Percentiles rank a stretch among this genome's conserved stretches.
Conservation (phyloP, 2,329 filamentous ascomycete species). For the Aaosphaeria arxii region DNA sequence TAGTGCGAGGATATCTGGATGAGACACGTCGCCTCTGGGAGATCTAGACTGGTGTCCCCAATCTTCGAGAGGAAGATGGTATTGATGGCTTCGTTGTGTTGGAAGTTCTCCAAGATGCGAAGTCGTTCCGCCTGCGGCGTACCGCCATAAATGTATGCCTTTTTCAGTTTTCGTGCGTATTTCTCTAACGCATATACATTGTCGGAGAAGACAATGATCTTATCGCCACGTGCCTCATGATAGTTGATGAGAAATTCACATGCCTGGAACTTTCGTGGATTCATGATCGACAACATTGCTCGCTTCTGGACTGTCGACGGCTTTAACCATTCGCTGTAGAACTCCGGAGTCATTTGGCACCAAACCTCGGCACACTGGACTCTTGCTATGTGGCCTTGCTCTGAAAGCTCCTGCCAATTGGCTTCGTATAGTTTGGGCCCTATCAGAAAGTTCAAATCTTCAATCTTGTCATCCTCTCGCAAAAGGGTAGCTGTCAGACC, state of each 20-base stretch:
- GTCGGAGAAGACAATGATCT: constrained; percentile 97
- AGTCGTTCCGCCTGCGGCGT: constrained; percentile 84
- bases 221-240: constrained; percentile 90
- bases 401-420: constrained; percentile 98
- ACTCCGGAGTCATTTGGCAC: constrained; percentile 99
- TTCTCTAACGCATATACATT: constrained; percentile 89
- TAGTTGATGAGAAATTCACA: constrained; percentile 99
- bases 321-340: constrained; percentile 89
- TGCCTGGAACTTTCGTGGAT: constrained; percentile 93
- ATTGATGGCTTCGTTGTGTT: constrained; percentile 84
- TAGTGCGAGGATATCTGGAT: constrained; percentile 98
- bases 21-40: constrained; percentile 92
- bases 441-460: constrained; percentile 94
- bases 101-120: constrained; percentile 87
- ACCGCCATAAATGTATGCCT: constrained; percentile 87
- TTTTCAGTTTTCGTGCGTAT: constrained; percentile 79
- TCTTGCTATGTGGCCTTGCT: constrained; percentile 93
- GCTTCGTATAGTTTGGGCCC: constrained; percentile 97
- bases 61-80: constrained; percentile 97
- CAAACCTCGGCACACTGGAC: constrained; percentile 98
- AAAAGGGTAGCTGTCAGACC: constrained; percentile 91
- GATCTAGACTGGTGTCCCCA: constrained; percentile 94
- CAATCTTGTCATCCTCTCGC: constrained; percentile 97
- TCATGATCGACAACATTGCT: constrained; percentile 87
- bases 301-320: constrained; percentile 62